phyloP scores from a whole-genome alignment of 306 rosid species.

The Psophocarpus tetragonolobus region DNA sequence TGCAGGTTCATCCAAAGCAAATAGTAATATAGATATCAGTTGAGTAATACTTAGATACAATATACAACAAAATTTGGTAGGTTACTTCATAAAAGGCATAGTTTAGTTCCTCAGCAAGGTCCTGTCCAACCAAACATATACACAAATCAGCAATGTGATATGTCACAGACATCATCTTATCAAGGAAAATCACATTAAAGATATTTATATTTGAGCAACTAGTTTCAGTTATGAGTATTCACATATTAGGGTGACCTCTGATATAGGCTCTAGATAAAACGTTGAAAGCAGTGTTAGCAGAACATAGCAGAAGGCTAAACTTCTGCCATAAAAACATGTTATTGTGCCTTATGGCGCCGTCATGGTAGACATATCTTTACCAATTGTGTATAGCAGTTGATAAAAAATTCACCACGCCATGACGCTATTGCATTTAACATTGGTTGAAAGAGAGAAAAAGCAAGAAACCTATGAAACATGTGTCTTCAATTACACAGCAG shows the following conservation, averaged over 20 bases:
- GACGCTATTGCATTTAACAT: no score
- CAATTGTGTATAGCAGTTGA: no score
- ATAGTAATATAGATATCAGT: neutral
- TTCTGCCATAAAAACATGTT: no score
- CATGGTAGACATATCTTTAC: no score
- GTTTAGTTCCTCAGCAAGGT: constrained; percentile 27
- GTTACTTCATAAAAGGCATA: neutral
- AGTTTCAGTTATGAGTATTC: neutral
- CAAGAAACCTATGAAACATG: neutral
- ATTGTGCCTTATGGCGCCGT: no score
- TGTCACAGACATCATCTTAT: neutral
- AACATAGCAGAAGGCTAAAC: no score
- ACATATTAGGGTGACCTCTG: neutral
- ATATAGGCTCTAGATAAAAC: neutral
- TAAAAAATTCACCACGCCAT: no score
- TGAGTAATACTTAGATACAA: neutral
- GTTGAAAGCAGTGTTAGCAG: no score
- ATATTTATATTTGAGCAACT: constrained; percentile 12
- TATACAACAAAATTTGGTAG: neutral
- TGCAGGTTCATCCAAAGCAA: constrained; percentile 6
- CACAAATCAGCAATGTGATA: constrained; percentile 11
- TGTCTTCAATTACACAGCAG: neutral
- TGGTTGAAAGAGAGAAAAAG: neutral
- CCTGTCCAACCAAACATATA: constrained; percentile 22
- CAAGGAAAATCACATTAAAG: neutral